phyloP scores from a whole-genome alignment of 192 early-diverging fungal species.

The Fimicolochytrium jonesii region DNA sequence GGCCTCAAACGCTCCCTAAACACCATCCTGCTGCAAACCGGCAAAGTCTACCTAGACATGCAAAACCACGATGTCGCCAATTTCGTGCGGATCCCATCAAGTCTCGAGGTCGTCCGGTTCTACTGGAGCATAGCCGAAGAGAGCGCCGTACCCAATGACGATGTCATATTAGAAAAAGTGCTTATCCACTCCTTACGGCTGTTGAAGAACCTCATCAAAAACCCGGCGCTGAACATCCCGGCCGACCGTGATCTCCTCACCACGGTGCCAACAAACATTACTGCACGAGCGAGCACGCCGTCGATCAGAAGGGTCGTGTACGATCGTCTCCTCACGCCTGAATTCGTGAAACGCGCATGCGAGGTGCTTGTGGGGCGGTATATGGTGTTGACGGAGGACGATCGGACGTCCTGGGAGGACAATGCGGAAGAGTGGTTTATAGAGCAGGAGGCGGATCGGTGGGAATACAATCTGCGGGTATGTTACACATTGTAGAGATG shows the following conservation, averaged over 20 bases:
- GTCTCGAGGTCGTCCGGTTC: slow-evolving; percentile 61
- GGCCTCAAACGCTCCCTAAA: slow-evolving; percentile 2
- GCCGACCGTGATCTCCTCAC: slow-evolving; percentile 6
- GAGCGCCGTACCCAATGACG: slow-evolving; percentile 10
- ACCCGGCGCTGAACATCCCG: slow-evolving; percentile 26
- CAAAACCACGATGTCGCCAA: slow-evolving; percentile 61
- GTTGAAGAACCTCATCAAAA: slow-evolving; percentile 61
- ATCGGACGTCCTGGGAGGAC: slow-evolving; percentile 76
- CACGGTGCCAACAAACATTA: neutral
- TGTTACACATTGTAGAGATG: slow-evolving; percentile 17
- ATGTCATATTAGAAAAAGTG: slow-evolving; percentile 47
- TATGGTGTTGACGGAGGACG: slow-evolving; percentile 62
- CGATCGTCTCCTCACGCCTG: slow-evolving; percentile 61
- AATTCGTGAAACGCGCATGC: slow-evolving; percentile 60
- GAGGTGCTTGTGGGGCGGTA: slow-evolving; percentile 73
- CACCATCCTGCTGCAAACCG: slow-evolving; percentile 59
- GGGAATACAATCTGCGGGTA: slow-evolving; percentile 74
- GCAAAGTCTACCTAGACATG: slow-evolving; percentile 75
- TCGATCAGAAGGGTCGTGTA: slow-evolving; percentile 56
- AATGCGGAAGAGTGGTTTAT: slow-evolving; percentile 80
- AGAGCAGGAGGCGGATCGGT: slow-evolving; percentile 79
- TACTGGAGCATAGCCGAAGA: slow-evolving; percentile 67
- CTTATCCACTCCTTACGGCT: slow-evolving; percentile 74
- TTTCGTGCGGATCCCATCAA: slow-evolving; percentile 58
- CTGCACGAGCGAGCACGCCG: slow-evolving; percentile 42